Evolutionary conservation across 345 rosid genomes (phyloP), one percentile per base, ranked within the genome.

Genomic region (Odontarrhena argentea): DNA sequence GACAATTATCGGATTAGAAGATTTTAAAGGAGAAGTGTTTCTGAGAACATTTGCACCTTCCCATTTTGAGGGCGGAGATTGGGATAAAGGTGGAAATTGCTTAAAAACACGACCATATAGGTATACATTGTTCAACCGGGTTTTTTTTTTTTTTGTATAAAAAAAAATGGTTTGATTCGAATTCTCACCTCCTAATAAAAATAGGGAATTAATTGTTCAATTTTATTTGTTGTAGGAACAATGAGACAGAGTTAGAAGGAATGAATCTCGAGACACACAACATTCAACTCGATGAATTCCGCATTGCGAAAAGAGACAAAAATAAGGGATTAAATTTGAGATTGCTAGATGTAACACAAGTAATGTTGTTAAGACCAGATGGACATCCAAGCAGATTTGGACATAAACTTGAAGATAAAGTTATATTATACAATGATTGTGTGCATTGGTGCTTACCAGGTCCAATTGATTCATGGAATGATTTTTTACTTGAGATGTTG

Each of bases 371-470:
- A 67, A 74, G 97, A 53, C 86, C 87, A 3, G 95, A 91, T 63
- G 97, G 97, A 2, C 92, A 91, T 67, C 97, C 91, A 0, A 83
- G 89, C 65, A 66, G 69, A 55, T 87, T 74, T 60, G 92, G 97
- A 34, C 92, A 91, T 46, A 73, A 74, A 83, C 79, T 76, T 0
- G 73, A 83, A 25, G 92, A 83, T 55, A 91, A 87, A 3, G 95
- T 84, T 48, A 80, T 86, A 1, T 51, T 90, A 69, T 80, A 86
- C 70, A 88, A 86, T 55, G 95, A 90, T 65, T 87, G 92, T 38
- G 97, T 90, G 37, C 97, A 90, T 57, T 87, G 95, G 97, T 90
- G 95, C 85, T 71, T 87, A 73, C 97, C 95, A 6, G 97, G 97
- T 7, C 95, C 97, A 0, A 84, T 90, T 69, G 97, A 90, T 49